These are phyloP conservation scores for Glonium stellatum DNA, from an alignment of 495 filamentous ascomycete genomes.

Conservation along the genomic window DNA sequence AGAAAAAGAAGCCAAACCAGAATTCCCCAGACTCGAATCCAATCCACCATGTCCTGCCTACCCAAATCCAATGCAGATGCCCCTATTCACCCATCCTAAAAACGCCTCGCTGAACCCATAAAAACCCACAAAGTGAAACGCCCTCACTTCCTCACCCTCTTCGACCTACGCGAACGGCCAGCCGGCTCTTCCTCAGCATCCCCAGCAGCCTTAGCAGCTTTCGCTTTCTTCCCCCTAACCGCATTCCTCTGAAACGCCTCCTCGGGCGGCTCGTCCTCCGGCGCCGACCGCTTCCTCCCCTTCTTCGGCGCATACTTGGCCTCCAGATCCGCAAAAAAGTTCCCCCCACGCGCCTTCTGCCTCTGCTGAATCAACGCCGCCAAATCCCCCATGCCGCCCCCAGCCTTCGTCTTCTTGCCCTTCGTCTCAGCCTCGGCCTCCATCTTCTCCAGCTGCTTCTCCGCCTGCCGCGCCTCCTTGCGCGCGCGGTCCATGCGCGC, in stretches of 20 bases:
- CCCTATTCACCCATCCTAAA: not conserved
- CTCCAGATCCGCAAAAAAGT: constrained; percentile 61
- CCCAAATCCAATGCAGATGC: not conserved
- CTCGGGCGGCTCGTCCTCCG: constrained; percentile 51
- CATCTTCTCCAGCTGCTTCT: constrained; percentile 35
- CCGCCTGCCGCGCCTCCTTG: constrained; percentile 60
- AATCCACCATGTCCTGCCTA: not conserved
- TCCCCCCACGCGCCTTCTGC: constrained; percentile 43
- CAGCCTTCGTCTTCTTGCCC: constrained; percentile 28
- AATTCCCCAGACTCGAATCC: too few species aligned
- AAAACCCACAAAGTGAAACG: not conserved
- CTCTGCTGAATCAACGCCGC: constrained; percentile 53
- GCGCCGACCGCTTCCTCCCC: constrained; percentile 44
- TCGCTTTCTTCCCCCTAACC: constrained; percentile 41
- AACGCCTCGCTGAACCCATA: not conserved
- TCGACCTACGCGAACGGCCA: not conserved
- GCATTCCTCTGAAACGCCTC: constrained; percentile 56
- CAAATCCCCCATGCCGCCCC: constrained; percentile 42
- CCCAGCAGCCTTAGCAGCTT: constrained; percentile 15
- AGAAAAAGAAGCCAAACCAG: too few species aligned
- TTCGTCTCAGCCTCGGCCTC: constrained; percentile 23
- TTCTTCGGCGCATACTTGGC: constrained; percentile 59
- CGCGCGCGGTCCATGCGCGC: constrained; percentile 17
- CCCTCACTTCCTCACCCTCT: not conserved
- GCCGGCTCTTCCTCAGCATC: not conserved